Conservation (phyloP, 73 alveolate species). For the Paramecium caudatum region DNA sequence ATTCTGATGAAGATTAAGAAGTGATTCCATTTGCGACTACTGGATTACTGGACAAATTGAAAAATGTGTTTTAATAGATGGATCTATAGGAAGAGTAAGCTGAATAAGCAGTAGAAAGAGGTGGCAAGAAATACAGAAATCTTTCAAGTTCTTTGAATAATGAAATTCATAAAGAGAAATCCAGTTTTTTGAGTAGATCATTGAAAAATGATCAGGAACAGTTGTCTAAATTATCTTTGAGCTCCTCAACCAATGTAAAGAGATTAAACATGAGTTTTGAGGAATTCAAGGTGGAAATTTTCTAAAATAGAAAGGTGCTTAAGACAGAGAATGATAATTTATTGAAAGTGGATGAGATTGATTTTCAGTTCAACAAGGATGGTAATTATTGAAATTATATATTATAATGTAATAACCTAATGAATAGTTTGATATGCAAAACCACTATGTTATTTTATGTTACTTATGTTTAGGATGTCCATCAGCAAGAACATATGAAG, state of each 20-base stretch:
- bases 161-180: background rate
- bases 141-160: slow-evolving; percentile 10
- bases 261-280: background rate
- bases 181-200: background rate
- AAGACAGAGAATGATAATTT: slow-evolving; percentile 1
- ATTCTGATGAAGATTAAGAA: slow-evolving; percentile 2
- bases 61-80: slow-evolving; percentile 25
- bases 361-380: background rate
- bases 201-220: slow-evolving; percentile 5
- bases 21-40: background rate
- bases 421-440: slow-evolving; percentile 46
- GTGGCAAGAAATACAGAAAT: background rate
- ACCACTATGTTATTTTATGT: slow-evolving; percentile 13
- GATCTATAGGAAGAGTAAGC: no score
- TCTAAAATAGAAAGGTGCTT: background rate
- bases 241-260: slow-evolving; percentile 26
- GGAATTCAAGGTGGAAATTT: background rate
- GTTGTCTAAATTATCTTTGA: background rate
- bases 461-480: slow-evolving; percentile 17
- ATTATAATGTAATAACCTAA: slow-evolving; percentile 47
- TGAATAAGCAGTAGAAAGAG: no score
- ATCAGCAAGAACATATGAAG: slow-evolving; percentile 74
- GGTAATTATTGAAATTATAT: slow-evolving; percentile 7
- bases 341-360: slow-evolving; percentile 21
- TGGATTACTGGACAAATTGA: background rate